Conservation (phyloP, 2,329 filamentous ascomycete species). For the Trichoderma atrobrunneum region DNA sequence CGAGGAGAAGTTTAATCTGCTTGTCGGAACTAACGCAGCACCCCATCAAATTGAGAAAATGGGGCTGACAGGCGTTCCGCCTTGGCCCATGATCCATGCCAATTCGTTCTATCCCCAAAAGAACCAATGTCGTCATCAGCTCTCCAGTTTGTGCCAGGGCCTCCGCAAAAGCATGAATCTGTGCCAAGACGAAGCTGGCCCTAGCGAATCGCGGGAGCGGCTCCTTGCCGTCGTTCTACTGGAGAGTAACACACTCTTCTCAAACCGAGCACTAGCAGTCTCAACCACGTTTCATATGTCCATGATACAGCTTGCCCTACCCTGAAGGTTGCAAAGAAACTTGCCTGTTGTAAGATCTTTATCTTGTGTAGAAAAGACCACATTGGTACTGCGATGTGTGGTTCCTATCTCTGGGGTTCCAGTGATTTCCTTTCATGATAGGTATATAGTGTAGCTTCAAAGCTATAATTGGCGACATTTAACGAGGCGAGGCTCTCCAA, state of each 20-base stretch:
- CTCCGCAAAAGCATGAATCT: neutral
- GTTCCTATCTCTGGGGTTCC: neutral
- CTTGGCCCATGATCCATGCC: neutral
- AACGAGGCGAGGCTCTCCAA: neutral
- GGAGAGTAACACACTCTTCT: neutral
- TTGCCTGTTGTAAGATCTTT: neutral
- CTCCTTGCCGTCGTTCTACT: neutral
- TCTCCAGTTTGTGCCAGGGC: neutral
- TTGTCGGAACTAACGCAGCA: neutral
- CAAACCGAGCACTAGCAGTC: neutral
- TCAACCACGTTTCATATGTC: neutral
- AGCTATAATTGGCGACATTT: neutral
- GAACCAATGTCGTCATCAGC: constrained; percentile 1
- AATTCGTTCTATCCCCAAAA: neutral
- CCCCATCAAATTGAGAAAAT: neutral
- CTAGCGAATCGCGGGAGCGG: neutral
- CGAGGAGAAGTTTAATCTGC: neutral
- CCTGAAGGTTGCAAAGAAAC: neutral
- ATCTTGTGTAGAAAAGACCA: neutral
- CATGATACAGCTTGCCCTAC: neutral
- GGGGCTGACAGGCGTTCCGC: neutral
- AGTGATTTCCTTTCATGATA: neutral
- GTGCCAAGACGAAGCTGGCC: neutral
- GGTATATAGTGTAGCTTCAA: neutral
- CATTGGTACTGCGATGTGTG: neutral